Conservation (phyloP, 768 basidiomycete genomes). For the Leccinum boreale region DNA sequence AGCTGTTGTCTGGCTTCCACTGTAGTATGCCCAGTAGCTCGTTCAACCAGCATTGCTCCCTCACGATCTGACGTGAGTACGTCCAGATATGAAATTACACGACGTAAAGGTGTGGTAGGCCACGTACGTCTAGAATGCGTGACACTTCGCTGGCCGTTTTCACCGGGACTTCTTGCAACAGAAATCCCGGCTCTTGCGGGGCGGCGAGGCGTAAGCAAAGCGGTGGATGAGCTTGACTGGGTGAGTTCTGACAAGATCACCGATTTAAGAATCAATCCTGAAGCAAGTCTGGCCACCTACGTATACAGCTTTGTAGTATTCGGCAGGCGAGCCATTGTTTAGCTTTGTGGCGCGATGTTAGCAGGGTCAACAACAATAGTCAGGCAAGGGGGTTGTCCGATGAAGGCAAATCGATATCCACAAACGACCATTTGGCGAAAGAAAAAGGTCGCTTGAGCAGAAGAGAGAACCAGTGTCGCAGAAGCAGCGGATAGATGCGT, state of each 20-base stretch:
- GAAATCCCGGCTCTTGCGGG: conserved; percentile 75
- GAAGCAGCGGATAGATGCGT: not conserved
- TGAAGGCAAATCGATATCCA: not conserved
- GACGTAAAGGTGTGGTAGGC: not conserved
- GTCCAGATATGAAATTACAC: not conserved
- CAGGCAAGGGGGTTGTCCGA: not conserved
- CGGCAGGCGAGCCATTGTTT: conserved; percentile 49
- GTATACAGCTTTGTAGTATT: conserved; percentile 65
- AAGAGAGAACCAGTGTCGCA: not conserved
- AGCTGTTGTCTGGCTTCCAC: conserved; percentile 53
- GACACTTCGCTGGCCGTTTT: conserved; percentile 70
- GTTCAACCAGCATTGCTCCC: conserved; percentile 84
- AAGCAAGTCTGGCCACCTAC: conserved; percentile 39
- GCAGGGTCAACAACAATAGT: not conserved
- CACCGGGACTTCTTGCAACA: conserved; percentile 69
- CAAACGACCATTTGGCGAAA: not conserved
- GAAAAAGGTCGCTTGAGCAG: not conserved
- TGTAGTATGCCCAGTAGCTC: conserved; percentile 57
- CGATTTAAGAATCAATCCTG: not conserved
- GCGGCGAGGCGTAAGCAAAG: conserved; percentile 61
- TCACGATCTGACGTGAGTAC: conserved; percentile 42
- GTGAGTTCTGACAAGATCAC: conserved; percentile 50
- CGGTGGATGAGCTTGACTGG: conserved; percentile 64
- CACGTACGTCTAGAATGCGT: conserved; percentile 67
- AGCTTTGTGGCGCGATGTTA: conserved; percentile 41